These are phyloP conservation scores for Pythium sukuiense DNA, from an alignment of 352 stramenopile genomes.

Conservation along the genomic window DNA sequence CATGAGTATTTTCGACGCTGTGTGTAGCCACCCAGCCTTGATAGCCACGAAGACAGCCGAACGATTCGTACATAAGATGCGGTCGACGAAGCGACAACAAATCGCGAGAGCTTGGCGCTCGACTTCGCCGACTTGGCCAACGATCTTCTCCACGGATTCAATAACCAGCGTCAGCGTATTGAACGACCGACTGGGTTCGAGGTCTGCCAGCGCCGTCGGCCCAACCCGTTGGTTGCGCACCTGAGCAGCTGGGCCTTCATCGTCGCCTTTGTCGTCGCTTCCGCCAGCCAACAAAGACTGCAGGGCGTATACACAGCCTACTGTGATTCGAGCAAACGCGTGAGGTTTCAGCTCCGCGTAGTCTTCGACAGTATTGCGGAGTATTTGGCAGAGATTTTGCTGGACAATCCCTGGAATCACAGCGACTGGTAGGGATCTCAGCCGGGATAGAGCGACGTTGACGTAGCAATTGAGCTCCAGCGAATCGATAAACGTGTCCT, in stretches of 20 bases:
- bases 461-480: conserved; percentile 41
- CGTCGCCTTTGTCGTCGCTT: not conserved
- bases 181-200: not conserved
- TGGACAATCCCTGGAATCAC: conserved; percentile 26
- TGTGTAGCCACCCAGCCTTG: not conserved
- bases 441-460: conserved; percentile 30
- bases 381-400: conserved; percentile 23
- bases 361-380: conserved; percentile 33
- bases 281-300: conserved; percentile 14
- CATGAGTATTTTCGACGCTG: conserved; percentile 4
- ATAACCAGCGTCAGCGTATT: not conserved
- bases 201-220: not conserved
- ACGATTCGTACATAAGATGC: not conserved
- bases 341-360: conserved; percentile 18
- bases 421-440: conserved; percentile 12
- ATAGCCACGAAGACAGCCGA: not conserved
- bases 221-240: not conserved
- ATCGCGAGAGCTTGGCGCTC: not conserved
- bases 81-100: not conserved
- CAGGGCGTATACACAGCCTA: conserved; percentile 36
- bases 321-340: conserved; percentile 32
- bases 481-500: conserved; percentile 39
- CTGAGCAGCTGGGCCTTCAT: not conserved
- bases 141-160: conserved; percentile 3
- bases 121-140: not conserved